phyloP scores from a whole-genome alignment of 345 rosid species.

The Populus alba region DNA sequence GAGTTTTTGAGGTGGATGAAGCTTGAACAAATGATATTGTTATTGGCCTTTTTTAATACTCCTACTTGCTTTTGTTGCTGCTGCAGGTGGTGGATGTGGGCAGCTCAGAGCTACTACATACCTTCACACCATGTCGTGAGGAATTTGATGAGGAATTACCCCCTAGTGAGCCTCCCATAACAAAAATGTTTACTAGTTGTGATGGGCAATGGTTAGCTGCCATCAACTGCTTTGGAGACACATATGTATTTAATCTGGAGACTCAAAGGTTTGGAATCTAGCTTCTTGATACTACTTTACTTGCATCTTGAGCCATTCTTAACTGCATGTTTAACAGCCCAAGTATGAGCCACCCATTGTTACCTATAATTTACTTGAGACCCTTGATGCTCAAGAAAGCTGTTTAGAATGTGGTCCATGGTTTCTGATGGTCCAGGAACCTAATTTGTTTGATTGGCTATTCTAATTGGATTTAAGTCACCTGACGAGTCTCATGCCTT shows the following conservation, averaged over 20 bases:
- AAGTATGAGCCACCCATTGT: not conserved
- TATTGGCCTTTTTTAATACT: not conserved
- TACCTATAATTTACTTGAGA: not conserved
- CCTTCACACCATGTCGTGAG: conserved; percentile 58
- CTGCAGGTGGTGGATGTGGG: conserved; percentile 62
- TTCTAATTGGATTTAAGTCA: not conserved
- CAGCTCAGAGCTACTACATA: conserved; percentile 53
- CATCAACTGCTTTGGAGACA: conserved; percentile 86
- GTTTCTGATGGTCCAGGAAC: not conserved
- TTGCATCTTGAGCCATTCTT: not conserved
- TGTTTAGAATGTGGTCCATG: not conserved
- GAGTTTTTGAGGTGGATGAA: not conserved
- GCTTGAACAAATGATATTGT: not conserved
- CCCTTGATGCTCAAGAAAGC: not conserved
- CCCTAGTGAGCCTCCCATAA: conserved; percentile 76
- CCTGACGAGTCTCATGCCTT: not conserved
- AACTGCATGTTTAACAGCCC: not conserved
- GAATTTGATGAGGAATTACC: conserved; percentile 43
- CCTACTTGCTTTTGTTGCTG: not conserved
- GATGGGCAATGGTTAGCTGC: conserved; percentile 97
- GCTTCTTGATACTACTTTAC: not conserved
- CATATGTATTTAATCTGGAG: conserved; percentile 76
- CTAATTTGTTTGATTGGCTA: not conserved
- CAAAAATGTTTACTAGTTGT: conserved; percentile 77
- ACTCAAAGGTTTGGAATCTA: conserved; percentile 53